Conservation (phyloP, 495 filamentous ascomycete genomes). For the Talaromyces ruber region DNA sequence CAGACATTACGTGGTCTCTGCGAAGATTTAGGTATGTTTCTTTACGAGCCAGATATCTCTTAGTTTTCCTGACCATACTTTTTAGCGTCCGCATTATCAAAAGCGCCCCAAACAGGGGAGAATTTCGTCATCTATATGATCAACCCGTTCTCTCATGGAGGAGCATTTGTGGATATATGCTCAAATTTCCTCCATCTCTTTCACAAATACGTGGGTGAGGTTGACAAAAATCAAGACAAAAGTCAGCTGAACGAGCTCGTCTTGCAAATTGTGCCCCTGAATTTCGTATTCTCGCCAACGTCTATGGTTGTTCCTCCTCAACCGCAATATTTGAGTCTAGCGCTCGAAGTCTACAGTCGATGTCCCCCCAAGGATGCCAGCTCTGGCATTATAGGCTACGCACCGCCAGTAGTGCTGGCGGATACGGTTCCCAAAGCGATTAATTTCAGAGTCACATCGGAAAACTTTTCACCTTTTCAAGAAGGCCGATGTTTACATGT, state of each 20-base stretch:
- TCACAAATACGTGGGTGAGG: slow-evolving; percentile 52
- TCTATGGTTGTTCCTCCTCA: slow-evolving; percentile 60
- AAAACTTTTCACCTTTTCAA: slow-evolving; percentile 54
- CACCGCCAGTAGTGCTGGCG: slow-evolving; percentile 70
- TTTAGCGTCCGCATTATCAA: slow-evolving; percentile 32
- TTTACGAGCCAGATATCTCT: slow-evolving; percentile 4
- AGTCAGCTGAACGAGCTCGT: slow-evolving; percentile 58
- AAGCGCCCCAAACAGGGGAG: slow-evolving; percentile 33
- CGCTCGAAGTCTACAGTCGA: slow-evolving; percentile 81
- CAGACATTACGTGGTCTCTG: slow-evolving; percentile 29
- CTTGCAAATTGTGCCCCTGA: slow-evolving; percentile 72
- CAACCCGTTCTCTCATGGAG: slow-evolving; percentile 59
- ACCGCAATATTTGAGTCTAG: slow-evolving; percentile 57
- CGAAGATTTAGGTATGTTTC: slow-evolving; percentile 31
- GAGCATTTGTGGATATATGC: slow-evolving; percentile 66
- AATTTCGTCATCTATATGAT: slow-evolving; percentile 84
- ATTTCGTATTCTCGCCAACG: slow-evolving; percentile 57
- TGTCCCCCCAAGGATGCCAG: slow-evolving; percentile 50
- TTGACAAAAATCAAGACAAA: slow-evolving; percentile 41
- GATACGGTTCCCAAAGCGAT: slow-evolving; percentile 61
- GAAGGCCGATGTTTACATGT: slow-evolving; percentile 82
- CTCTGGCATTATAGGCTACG: slow-evolving; percentile 32
- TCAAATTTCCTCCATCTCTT: slow-evolving; percentile 69
- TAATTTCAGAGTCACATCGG: slow-evolving; percentile 64
- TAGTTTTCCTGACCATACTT: slow-evolving; percentile 11